Base-by-base conservation (phyloP, 2,329 filamentous ascomycete genomes). In the Alternaria angustiovoidea region DNA sequence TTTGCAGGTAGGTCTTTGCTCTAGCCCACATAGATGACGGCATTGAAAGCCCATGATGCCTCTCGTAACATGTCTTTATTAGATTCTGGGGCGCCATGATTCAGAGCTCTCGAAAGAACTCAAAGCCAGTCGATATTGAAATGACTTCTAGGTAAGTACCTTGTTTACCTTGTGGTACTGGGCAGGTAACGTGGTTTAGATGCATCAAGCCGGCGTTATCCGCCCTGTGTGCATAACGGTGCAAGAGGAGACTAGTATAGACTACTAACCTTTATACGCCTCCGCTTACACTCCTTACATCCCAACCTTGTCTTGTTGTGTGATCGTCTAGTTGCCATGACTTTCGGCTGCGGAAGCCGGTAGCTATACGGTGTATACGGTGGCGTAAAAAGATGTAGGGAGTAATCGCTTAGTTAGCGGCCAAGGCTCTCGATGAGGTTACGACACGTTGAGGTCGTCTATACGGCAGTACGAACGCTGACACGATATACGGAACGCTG, bases 301-400 rank as follows among this genome's bases (percentile, higher is more conserved):
- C 75, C 75, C 53, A 77, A 44, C 54, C 75, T 72, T 14, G 75
- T 74, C 59, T 78, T 78, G 61, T 73, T 76, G 48, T 78, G 75
- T 41, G 74, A 59, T 54, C 66, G 72, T 49, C 75, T 73, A 8
- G 74, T 76, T 24, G 71, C 62, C 71, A 74, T 74, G 38, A 28
- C 44, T 46, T 39, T 48, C 62, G 22, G 47, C 56, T 41, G n/a
- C 14, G 22, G 7, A 24, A 28, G 49, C 46, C 43, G 20, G 46
- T 36, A 28, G 20, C 32, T 52, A 62, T 59, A 60, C 58, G 61
- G 46, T 36, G 49, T 24, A 57, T 53, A 47, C 38, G 24, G 54
- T 54, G 38, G 57, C 30, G 46, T 22, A 36, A 26, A 18, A 30
- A 36, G 14, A 24, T 49, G 16, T 3, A 49, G 36, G 14, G 4